Percentiles rank a stretch among this genome's conserved stretches.
Conservation (phyloP, 768 basidiomycete genomes). For the Hericium coralloides region DNA sequence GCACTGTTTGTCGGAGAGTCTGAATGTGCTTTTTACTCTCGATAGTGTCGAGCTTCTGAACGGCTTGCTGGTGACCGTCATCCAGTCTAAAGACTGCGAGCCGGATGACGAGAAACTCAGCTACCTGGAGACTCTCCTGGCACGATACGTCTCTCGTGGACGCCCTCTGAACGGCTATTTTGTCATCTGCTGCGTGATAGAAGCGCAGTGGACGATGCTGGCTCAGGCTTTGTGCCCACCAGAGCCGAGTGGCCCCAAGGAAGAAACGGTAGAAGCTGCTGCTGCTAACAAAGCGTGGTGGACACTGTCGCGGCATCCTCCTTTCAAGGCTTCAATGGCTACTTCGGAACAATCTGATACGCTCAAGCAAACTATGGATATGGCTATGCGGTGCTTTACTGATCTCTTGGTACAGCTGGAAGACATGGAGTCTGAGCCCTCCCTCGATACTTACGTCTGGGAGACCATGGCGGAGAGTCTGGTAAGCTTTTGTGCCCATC, state of each 20-base stretch:
- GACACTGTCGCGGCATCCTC: conserved; percentile 49
- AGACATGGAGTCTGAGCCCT: conserved; percentile 73
- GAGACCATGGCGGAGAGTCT: conserved; percentile 89
- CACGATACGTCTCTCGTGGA: conserved; percentile 65
- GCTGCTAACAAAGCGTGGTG: conserved; percentile 82
- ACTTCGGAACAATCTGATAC: conserved; percentile 16
- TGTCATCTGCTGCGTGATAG: conserved; percentile 81
- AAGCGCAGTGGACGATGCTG: conserved; percentile 78
- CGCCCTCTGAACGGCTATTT: conserved; percentile 84
- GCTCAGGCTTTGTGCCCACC: conserved; percentile 52
- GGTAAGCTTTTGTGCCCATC: conserved; percentile 32
- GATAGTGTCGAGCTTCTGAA: conserved; percentile 66
- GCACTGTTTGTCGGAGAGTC: conserved; percentile 41
- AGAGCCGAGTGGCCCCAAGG: conserved; percentile 3
- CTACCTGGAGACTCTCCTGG: conserved; percentile 61
- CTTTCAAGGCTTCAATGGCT: conserved; percentile 31
- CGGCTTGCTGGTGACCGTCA: conserved; percentile 53
- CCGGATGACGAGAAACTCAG: conserved; percentile 35
- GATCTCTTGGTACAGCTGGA: conserved; percentile 74
- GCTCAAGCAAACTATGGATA: conserved; percentile 42
- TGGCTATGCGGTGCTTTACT: conserved; percentile 68
- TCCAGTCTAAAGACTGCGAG: conserved; percentile 43
- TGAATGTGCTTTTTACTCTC: conserved; percentile 56
- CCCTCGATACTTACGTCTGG: conserved; percentile 83
- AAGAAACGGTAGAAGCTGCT: conserved; percentile 48